Conservation (phyloP, 306 rosid genomes). For the Argentina anserina region DNA sequence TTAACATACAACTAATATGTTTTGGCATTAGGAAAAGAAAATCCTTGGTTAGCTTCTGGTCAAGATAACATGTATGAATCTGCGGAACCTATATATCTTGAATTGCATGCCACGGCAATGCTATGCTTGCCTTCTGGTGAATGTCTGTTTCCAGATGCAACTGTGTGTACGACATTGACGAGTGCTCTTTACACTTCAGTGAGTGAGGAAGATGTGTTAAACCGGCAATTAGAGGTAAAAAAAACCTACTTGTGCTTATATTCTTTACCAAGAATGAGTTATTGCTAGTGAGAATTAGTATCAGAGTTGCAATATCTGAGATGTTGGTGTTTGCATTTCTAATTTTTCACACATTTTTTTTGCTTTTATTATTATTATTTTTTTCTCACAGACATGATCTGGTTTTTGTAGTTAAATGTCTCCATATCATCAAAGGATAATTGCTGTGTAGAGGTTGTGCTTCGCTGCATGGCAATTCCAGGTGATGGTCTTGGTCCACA, state of each 20-base stretch:
- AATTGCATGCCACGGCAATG: constrained; percentile 88
- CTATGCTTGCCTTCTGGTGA: constrained; percentile 94
- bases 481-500: constrained; percentile 84
- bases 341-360: constrained; percentile 8
- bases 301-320: neutral
- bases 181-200: constrained; percentile 82
- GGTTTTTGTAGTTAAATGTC: constrained; percentile 55
- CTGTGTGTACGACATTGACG: constrained; percentile 69
- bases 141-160: constrained; percentile 84
- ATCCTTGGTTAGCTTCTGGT: constrained; percentile 60
- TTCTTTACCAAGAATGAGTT: neutral
- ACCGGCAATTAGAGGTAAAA: constrained; percentile 64
- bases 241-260: neutral
- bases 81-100: constrained; percentile 62
- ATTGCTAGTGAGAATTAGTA: neutral
- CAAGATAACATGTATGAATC: constrained; percentile 45
- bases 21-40: constrained; percentile 58
- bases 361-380: constrained; percentile 1
- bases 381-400: constrained; percentile 21
- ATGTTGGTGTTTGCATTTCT: constrained; percentile 9
- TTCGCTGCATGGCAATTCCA: constrained; percentile 73
- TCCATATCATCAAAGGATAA: constrained; percentile 64
- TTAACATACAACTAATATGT: constrained; percentile 14
- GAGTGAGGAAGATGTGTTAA: constrained; percentile 60
- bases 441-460: constrained; percentile 78